Evolutionary conservation across 2,329 filamentous ascomycete genomes (phyloP).

Genomic region (Dactylellina sp.): DNA sequence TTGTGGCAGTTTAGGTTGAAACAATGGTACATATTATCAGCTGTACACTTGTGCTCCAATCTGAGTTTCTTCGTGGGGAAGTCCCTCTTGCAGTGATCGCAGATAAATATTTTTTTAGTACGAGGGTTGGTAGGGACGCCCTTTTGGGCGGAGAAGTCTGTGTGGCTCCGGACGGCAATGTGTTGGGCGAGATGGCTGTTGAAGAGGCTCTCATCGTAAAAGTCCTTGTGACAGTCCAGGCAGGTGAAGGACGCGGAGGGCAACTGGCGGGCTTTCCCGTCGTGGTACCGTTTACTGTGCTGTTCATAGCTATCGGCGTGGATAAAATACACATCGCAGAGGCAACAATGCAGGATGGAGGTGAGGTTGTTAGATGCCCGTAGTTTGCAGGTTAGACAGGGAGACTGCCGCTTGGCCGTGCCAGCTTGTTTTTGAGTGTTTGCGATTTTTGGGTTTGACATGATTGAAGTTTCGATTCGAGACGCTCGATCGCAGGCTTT

Average conservation of each 20-base stretch:
- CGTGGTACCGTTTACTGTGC: background rate
- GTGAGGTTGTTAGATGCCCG: background rate
- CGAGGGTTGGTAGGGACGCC: slow-evolving; percentile 1
- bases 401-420: too few relatives aligned
- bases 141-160: background rate
- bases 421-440: too few relatives aligned
- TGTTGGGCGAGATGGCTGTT: slow-evolving; percentile 16
- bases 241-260: slow-evolving; percentile 10
- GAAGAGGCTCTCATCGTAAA: slow-evolving; percentile 25
- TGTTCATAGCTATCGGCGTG: background rate
- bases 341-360: slow-evolving; percentile 18
- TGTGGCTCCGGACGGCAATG: background rate
- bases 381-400: background rate
- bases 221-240: slow-evolving; percentile 25
- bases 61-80: slow-evolving; percentile 12
- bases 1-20: slow-evolving; percentile 4
- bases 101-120: slow-evolving; percentile 19
- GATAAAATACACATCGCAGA: slow-evolving; percentile 10
- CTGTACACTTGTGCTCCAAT: background rate
- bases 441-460: too few relatives aligned
- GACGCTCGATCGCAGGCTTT: too few relatives aligned
- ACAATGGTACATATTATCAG: slow-evolving; percentile 7
- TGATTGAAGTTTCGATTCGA: too few relatives aligned
- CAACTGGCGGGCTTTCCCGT: background rate
- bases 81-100: slow-evolving; percentile 17